Percentiles rank a stretch among this genome's conserved stretches.
These are phyloP conservation scores for Aspergillus neoniger DNA, from an alignment of 2,329 filamentous ascomycete genomes.

Conservation along the genomic window DNA sequence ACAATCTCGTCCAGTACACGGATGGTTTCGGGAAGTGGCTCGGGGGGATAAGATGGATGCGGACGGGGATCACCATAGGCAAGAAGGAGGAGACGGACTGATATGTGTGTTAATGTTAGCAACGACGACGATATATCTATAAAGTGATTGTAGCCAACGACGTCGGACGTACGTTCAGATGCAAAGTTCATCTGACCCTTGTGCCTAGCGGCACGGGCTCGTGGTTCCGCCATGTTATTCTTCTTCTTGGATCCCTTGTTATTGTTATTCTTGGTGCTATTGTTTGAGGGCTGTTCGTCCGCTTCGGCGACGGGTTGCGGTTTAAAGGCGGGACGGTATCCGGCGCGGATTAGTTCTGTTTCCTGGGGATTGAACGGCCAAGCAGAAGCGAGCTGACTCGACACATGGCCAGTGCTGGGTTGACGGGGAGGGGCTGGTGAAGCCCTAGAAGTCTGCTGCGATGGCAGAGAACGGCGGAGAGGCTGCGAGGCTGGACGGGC, in stretches of 20 bases:
- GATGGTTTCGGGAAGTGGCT: constrained; percentile 80
- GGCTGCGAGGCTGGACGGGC: background rate
- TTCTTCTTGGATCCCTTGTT: background rate
- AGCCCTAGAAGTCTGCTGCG: constrained; percentile 2
- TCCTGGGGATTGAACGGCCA: constrained; percentile 28
- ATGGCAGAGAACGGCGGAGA: constrained; percentile 1
- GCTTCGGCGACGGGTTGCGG: constrained; percentile 4
- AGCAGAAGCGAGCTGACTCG: constrained; percentile 19
- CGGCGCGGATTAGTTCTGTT: constrained; percentile 25
- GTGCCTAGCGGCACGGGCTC: constrained; percentile 75
- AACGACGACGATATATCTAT: background rate
- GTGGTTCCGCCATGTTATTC: constrained; percentile 65
- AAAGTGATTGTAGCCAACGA: background rate
- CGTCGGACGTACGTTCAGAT: constrained; percentile 59
- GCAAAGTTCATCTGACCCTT: constrained; percentile 80
- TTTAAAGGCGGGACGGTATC: constrained; percentile 27
- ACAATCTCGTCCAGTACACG: constrained; percentile 91
- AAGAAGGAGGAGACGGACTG: constrained; percentile 47
- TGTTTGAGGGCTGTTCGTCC: constrained; percentile 9
- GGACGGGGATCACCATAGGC: constrained; percentile 49
- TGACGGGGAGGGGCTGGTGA: constrained; percentile 1
- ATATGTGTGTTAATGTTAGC: background rate
- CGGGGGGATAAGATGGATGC: constrained; percentile 66
- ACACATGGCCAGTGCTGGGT: constrained; percentile 22
- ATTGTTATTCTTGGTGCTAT: background rate